phyloP scores from a whole-genome alignment of 2,329 filamentous ascomycete species.

The Westerdykella ornata region DNA sequence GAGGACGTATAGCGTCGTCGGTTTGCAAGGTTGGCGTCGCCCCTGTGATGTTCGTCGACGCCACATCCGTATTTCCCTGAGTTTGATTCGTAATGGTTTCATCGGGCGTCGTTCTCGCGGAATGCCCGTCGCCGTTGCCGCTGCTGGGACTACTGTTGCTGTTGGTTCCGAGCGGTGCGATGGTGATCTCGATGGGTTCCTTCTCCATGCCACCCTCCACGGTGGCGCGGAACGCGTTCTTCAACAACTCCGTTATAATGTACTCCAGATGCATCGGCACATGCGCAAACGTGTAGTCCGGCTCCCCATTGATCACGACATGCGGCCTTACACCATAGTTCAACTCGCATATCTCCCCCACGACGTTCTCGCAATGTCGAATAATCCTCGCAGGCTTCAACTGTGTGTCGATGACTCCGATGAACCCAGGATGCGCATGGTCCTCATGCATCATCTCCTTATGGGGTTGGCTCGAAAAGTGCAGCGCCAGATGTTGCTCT shows the following conservation, averaged over 20 bases:
- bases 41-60: conserved; percentile 26
- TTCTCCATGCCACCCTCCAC: conserved; percentile 74
- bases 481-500: conserved; percentile 92
- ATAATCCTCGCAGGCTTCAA: conserved; percentile 76
- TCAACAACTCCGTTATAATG: conserved; percentile 91
- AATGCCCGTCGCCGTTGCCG: neutral
- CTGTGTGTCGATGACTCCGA: conserved; percentile 90
- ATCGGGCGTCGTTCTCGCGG: conserved; percentile 1
- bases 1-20: conserved; percentile 38
- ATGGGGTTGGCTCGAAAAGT: conserved; percentile 67
- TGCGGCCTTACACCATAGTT: conserved; percentile 85
- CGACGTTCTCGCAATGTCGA: conserved; percentile 78
- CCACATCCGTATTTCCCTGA: conserved; percentile 30
- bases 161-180: conserved; percentile 55
- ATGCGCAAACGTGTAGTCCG: conserved; percentile 82
- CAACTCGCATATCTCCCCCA: conserved; percentile 92
- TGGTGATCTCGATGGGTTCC: conserved; percentile 85
- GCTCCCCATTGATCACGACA: conserved; percentile 75
- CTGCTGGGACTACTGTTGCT: conserved; percentile 5
- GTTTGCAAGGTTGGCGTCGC: conserved; percentile 9
- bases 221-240: conserved; percentile 92
- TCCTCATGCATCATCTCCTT: conserved; percentile 47
- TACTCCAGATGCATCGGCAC: conserved; percentile 96
- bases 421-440: conserved; percentile 56
- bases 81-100: conserved; percentile 20